Conservation (phyloP, 2,329 filamentous ascomycete genomes). For the Paraphoma chrysanthemicola region DNA sequence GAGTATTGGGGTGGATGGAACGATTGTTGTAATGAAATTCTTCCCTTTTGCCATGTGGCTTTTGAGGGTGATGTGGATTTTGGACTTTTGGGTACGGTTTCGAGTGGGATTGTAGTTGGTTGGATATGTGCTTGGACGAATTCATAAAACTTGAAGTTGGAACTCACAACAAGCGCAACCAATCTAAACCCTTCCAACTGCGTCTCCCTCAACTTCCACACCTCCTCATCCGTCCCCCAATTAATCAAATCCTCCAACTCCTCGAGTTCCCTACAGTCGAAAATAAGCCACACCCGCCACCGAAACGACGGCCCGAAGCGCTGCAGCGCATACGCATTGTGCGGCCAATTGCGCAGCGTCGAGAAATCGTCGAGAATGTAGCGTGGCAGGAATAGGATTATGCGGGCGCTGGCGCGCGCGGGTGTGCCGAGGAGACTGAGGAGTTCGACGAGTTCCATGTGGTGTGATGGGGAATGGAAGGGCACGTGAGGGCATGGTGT, state of each 20-base stretch:
- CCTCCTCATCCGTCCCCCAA: slow-evolving; percentile 15
- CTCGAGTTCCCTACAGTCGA: slow-evolving; percentile 26
- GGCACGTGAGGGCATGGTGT: too few relatives aligned
- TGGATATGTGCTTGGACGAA: too few relatives aligned
- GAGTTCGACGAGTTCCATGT: slow-evolving; percentile 9
- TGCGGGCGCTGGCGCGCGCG: slow-evolving; percentile 5
- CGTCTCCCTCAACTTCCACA: slow-evolving; percentile 12
- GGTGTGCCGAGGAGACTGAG: slow-evolving; percentile 13
- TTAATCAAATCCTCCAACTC: slow-evolving; percentile 24
- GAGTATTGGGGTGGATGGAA: too few relatives aligned
- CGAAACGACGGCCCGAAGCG: slow-evolving; percentile 19
- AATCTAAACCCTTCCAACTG: slow-evolving; percentile 23
- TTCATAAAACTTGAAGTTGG: too few relatives aligned
- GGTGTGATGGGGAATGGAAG: too few relatives aligned
- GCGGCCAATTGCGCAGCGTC: slow-evolving; percentile 5
- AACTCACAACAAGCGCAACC: slow-evolving; percentile 26
- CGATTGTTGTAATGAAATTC: too few relatives aligned
- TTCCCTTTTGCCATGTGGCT: too few relatives aligned
- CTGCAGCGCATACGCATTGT: slow-evolving; percentile 14
- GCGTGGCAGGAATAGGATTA: slow-evolving; percentile 7
- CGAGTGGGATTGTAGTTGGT: neutral
- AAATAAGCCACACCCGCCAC: slow-evolving; percentile 26
- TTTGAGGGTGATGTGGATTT: too few relatives aligned
- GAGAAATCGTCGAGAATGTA: slow-evolving; percentile 9
- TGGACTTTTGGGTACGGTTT: neutral